These are phyloP conservation scores for Cutaneotrichosporon sp. DNA, from an alignment of 1,284 basidiomycete species.

Conservation along the genomic window DNA sequence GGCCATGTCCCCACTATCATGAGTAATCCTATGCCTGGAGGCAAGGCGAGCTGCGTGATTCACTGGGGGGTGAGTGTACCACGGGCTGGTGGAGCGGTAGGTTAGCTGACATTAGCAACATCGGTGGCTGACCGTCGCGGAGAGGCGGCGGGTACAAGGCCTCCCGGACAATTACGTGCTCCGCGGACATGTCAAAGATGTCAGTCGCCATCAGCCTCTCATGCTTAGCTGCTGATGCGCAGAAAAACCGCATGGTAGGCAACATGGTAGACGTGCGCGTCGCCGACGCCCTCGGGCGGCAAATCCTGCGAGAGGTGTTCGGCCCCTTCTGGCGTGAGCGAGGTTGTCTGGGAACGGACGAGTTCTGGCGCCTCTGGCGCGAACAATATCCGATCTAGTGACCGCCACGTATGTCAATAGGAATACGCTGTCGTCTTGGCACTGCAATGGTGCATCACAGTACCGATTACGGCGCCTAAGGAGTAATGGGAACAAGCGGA, in stretches of 20 bases:
- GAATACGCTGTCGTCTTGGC: too few relatives aligned
- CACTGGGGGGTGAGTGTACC: constrained; percentile 23
- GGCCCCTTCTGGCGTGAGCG: constrained; percentile 16
- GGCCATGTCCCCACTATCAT: constrained; percentile 17
- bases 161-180: constrained; percentile 27
- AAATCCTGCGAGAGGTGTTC: constrained; percentile 20
- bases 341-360: constrained; percentile 8
- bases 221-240: too few relatives aligned
- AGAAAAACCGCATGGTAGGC: constrained; percentile 17
- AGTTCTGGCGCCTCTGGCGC: constrained; percentile 10
- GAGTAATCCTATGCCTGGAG: constrained; percentile 14
- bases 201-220: neutral
- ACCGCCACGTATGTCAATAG: too few relatives aligned
- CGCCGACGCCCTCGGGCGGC: constrained; percentile 20
- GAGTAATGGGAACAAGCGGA: too few relatives aligned
- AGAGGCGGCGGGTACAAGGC: constrained; percentile 27
- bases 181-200: constrained; percentile 14
- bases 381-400: neutral
- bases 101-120: constrained; percentile 8
- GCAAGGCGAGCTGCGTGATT: constrained; percentile 13
- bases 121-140: constrained; percentile 24
- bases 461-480: too few relatives aligned
- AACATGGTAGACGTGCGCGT: constrained; percentile 24
- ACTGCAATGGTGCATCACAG: too few relatives aligned
- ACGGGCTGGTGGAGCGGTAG: neutral